Conservation (phyloP, 1,139 yeast species). For the Magnusiomyces fungicola region DNA sequence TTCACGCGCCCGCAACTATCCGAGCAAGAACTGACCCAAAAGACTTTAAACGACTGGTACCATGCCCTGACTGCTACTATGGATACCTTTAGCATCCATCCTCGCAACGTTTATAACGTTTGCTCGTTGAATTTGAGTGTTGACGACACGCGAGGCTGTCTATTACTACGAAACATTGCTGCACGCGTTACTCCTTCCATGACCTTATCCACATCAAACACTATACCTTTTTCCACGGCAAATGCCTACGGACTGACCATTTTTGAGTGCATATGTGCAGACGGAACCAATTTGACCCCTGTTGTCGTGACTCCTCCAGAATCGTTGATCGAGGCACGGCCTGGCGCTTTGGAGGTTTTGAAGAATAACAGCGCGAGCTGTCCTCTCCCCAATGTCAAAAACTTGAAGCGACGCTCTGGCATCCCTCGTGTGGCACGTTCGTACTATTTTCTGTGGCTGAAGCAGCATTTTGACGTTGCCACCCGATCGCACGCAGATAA, state of each 20-base stretch:
- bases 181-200: background rate
- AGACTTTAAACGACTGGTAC: conserved; percentile 5
- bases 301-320: conserved; percentile 2
- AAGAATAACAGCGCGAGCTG: background rate
- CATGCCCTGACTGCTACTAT: conserved; percentile 3
- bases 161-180: background rate
- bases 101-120: conserved; percentile 7
- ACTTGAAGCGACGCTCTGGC: background rate
- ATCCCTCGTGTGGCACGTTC: background rate
- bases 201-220: too few species aligned
- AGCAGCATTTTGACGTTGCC: conserved; percentile 2
- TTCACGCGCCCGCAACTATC: too few species aligned
- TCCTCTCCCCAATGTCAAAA: background rate
- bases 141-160: background rate
- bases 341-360: background rate
- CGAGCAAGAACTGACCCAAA: background rate
- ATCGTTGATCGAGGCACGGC: too few species aligned
- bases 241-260: background rate
- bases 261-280: conserved; percentile 7
- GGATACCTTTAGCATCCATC: conserved; percentile 3
- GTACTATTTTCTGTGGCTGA: conserved; percentile 5
- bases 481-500: background rate
- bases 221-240: background rate
- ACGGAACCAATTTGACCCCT: conserved; percentile 4
- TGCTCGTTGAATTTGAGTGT: conserved; percentile 3